Evolutionary conservation across 495 filamentous ascomycete species (phyloP), one percentile per base, ranked within the genome.

Genomic region (Xylaria scruposa): DNA sequence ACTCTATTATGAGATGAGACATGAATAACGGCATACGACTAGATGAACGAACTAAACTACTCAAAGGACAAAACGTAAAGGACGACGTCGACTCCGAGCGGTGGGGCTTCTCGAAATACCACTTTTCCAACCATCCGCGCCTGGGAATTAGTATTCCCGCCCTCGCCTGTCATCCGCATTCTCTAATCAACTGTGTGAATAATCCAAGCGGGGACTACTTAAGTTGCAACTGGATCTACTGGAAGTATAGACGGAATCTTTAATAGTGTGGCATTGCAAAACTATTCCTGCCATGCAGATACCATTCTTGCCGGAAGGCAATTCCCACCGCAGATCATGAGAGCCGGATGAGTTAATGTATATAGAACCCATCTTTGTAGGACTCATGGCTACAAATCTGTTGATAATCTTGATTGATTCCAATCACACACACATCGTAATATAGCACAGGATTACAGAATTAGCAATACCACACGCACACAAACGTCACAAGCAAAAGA

Each of bases 1-100:
- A 24, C 26, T n/a, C 26, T 6, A 36, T 29, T 19, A 19, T 31
- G 31, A 8, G 44, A 54, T n/a, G 47, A 67, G 64, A 65, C 8
- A 65, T 17, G 64, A 67, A 67, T 65, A 53, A 51, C 29, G 47
- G 44, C 46, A 9, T 44, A 26, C 36, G 65, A 54, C 33, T 56
- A 56, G 65, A 67, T 26, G 49, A 56, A 49, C 31, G 44, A 44
- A 67, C 10, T 42, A 7, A 29, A 44, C 26, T 38, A 42, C 49
- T 38, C 8, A 24, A 40, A 61, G 33, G 17, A 61, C 12, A 29
- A 29, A 1, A 38, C 36, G 36, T 19, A 42, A 40, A 61, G 33
- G 17, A 61, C 12, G 17, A 38, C 24, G 54, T n/a, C n/a, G n/a
- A n/a, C n/a, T n/a, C n/a, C n/a, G n/a, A n/a, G n/a, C n/a, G n/a